phyloP scores from a whole-genome alignment of 768 basidiomycete species.

The Boletellus ananiceps region DNA sequence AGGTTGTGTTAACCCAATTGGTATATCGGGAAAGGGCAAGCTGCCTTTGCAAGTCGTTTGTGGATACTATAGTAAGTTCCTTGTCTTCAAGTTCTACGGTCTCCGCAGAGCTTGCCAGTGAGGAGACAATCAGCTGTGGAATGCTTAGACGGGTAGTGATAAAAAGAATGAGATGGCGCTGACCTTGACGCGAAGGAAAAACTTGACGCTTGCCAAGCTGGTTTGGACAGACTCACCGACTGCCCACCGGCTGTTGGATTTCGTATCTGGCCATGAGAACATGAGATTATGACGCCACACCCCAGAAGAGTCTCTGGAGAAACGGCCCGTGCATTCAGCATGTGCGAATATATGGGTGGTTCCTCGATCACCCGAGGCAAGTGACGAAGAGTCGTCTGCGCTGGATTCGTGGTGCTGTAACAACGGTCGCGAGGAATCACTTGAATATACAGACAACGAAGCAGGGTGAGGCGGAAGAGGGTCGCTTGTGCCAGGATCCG shows the following conservation, averaged over 20 bases:
- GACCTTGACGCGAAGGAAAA: constrained; percentile 69
- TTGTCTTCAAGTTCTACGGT: constrained; percentile 65
- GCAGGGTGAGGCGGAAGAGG: constrained; percentile 17
- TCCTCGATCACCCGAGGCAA: constrained; percentile 23
- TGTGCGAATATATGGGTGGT: constrained; percentile 51
- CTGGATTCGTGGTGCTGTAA: constrained; percentile 16
- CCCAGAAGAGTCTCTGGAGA: constrained; percentile 52
- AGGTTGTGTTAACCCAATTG: constrained; percentile 33
- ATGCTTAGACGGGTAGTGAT: constrained; percentile 12
- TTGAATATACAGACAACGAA: constrained; percentile 22
- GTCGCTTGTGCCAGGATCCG: constrained; percentile 1
- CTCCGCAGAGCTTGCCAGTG: constrained; percentile 47
- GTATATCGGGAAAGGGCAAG: constrained; percentile 58
- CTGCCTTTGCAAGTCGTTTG: constrained; percentile 64
- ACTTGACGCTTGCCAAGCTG: constrained; percentile 59
- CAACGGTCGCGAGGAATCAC: constrained; percentile 24
- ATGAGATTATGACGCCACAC: constrained; percentile 63
- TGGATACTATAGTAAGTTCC: constrained; percentile 63
- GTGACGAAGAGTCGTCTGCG: constrained; percentile 10
- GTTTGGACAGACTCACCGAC: constrained; percentile 74
- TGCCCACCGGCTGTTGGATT: constrained; percentile 69
- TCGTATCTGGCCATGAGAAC: constrained; percentile 67
- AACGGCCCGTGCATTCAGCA: constrained; percentile 55
- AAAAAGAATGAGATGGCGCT: constrained; percentile 7
- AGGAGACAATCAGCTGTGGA: constrained; percentile 44